Base-by-base conservation (phyloP, 2,329 filamentous ascomycete genomes). In the Trichophyton benhamiae region DNA sequence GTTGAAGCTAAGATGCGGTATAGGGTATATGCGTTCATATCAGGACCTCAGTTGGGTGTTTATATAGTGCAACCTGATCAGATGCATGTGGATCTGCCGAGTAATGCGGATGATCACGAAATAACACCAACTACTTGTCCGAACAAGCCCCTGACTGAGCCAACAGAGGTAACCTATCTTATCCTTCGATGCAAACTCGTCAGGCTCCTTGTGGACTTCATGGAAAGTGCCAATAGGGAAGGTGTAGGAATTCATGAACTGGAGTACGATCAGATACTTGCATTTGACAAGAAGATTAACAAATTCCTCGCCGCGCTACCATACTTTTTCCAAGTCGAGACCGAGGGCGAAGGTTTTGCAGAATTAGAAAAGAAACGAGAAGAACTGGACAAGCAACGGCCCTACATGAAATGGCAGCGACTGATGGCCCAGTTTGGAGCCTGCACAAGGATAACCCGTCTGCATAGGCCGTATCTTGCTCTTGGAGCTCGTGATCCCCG, bases 121-220 rank as follows among this genome's bases (percentile, higher is more conserved):
- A 25, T 58, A 25, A 36, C 58, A n/a, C 22, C 67, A 63, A 30
- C 62, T 6, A 57, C 64, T 7, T 65, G 66, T 2, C 65, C 68
- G 4, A 64, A 68, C 3, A 62, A 65, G 17, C 71, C 76, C 0
- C 58, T 71, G 0, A 68, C 69, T 2, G 68, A 72, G 13, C 75
- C 76, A 7, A 79, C 77, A 0, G 67, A 68, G 11, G 78, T 78
- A 74, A 75, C 76, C 5, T 80, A 78, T 61, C 75, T 73, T 25
- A 66, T 79, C 3, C 69, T 75, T 38, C 72, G 78, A 0, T 68
- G 78, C n/a, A 72, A 71, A 30, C 65, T 79, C 8, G 73, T 72
- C 13, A 68, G 72, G 38, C 65, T 75, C 3, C 77, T 74, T 52
- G 72, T 77, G 2, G 68, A 71, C 6, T 71, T 78, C 1, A 68